Evolutionary conservation across 116 monocot species (phyloP).

Genomic region (Posidonia oceanica): DNA sequence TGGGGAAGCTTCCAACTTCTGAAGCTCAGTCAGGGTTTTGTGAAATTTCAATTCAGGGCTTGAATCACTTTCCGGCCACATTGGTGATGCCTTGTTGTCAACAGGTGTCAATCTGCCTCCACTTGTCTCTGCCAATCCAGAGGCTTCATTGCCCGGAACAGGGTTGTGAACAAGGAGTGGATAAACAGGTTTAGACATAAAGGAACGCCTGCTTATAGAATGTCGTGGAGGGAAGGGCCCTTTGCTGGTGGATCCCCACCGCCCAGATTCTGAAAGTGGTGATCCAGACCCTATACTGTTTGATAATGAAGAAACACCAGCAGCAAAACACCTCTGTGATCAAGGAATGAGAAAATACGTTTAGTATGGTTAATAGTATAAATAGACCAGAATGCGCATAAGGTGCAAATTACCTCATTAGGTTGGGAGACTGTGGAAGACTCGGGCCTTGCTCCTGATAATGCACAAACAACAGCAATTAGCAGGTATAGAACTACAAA

Average conservation of each 20-base stretch:
- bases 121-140: conserved; percentile 21
- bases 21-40: conserved; percentile 30
- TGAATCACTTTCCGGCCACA: conserved; percentile 28
- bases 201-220: conserved; percentile 52
- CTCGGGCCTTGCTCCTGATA: conserved; percentile 52
- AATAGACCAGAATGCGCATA: not conserved
- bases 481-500: not conserved
- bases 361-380: not conserved
- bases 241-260: conserved; percentile 53
- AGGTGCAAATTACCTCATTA: conserved; percentile 34
- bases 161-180: conserved; percentile 75
- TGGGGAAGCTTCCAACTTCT: conserved; percentile 44
- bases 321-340: conserved; percentile 23
- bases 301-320: conserved; percentile 27
- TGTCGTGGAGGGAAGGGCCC: conserved; percentile 40
- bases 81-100: conserved; percentile 16
- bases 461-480: conserved; percentile 6
- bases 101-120: conserved; percentile 21
- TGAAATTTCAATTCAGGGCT: conserved; percentile 62
- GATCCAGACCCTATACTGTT: conserved; percentile 58
- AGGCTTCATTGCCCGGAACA: conserved; percentile 43
- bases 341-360: not conserved
- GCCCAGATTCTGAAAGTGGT: conserved; percentile 39
- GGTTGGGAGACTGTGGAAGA: conserved; percentile 20
- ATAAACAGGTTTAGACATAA: conserved; percentile 92